Percentiles rank a stretch among this genome's conserved stretches.
phyloP scores from a whole-genome alignment of 2,329 filamentous ascomycete genomes.

The Xylariaceae sp. region DNA sequence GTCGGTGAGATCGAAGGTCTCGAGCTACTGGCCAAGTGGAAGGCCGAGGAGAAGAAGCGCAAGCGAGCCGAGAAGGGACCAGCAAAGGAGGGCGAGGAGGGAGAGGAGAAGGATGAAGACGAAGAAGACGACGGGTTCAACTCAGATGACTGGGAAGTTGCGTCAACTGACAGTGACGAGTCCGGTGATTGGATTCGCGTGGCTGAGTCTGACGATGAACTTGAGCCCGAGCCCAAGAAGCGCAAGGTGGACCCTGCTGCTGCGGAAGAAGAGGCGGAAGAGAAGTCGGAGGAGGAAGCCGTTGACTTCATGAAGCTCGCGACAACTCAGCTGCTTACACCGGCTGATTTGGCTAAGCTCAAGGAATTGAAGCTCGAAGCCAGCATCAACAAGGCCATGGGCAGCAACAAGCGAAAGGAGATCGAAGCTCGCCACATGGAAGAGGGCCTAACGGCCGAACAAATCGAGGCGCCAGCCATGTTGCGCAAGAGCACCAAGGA shows the following conservation, averaged over 20 bases:
- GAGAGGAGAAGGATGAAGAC: constrained; percentile 56
- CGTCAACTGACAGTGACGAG: constrained; percentile 56
- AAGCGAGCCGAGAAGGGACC: constrained; percentile 66
- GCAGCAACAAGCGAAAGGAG: constrained; percentile 44
- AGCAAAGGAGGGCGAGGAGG: constrained; percentile 55
- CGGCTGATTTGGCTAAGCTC: constrained; percentile 91
- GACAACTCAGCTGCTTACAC: constrained; percentile 90
- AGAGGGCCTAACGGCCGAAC: constrained; percentile 81
- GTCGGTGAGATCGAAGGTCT: constrained; percentile 82
- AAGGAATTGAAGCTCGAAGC: constrained; percentile 76
- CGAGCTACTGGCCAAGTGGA: constrained; percentile 87
- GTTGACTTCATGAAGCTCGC: constrained; percentile 67
- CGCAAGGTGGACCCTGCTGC: constrained; percentile 45
- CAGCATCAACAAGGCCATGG: constrained; percentile 60
- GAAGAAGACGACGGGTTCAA: constrained; percentile 53
- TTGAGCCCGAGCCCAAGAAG: constrained; percentile 62
- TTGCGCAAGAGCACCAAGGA: constrained; percentile 84
- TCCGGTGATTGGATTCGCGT: constrained; percentile 94
- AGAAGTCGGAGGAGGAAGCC: constrained; percentile 38
- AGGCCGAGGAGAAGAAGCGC: constrained; percentile 77
- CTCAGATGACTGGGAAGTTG: constrained; percentile 57
- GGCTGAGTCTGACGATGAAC: constrained; percentile 75
- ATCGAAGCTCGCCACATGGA: constrained; percentile 64
- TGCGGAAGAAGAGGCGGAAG: constrained; percentile 37
- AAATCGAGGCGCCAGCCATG: constrained; percentile 81